Evolutionary conservation across 2,329 filamentous ascomycete species (phyloP), one percentile per base, ranked within the genome.

Genomic region (Pseudogymnoascus pannorum): DNA sequence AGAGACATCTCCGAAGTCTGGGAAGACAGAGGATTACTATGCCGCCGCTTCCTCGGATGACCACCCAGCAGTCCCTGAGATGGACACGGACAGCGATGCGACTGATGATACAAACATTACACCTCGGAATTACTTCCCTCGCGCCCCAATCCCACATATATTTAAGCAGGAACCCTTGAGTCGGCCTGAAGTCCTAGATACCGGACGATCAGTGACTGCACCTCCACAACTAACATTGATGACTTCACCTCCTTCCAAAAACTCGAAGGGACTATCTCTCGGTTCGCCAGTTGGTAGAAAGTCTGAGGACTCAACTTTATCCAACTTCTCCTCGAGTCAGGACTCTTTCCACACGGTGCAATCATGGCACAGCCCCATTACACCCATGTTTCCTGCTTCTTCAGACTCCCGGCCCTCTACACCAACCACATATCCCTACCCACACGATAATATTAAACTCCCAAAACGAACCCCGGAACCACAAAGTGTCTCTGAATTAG

Each of bases 361-460:
- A 63, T 81, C 81, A 7, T 82, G 79, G 79, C 75, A 79, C 64
- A 78, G 79, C 20, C 74, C 76, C 8, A 69, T 75, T 36, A 73
- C 74, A 4, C 72, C 77, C 24, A 70, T 78, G 2, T 77, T 77
- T 20, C 76, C 75, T 5, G 81, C 80, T 2, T 76, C 71, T 74
- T 95, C 58, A 81, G 93, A 64, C 81, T 96, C 33, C 82, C 85
- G 0, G 72, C 70, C 9, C 76, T 83, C 29, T 91, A 78, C 59
- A 69, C 72, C 59, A 80, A 81, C 62, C 75, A 68, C 68, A 69
- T 1, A 70, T 71, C 14, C 75, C 77, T 0, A 75, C 59, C 72
- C 74, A 1, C 74, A 78, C 58, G 72, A 79, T 33, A 72, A 76
- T 29, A 75, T 77, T 29, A 63, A 72, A 2, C 58, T 76, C 8